Conservation (phyloP, 2,329 filamentous ascomycete genomes). For the Zymoseptoria tritici region DNA sequence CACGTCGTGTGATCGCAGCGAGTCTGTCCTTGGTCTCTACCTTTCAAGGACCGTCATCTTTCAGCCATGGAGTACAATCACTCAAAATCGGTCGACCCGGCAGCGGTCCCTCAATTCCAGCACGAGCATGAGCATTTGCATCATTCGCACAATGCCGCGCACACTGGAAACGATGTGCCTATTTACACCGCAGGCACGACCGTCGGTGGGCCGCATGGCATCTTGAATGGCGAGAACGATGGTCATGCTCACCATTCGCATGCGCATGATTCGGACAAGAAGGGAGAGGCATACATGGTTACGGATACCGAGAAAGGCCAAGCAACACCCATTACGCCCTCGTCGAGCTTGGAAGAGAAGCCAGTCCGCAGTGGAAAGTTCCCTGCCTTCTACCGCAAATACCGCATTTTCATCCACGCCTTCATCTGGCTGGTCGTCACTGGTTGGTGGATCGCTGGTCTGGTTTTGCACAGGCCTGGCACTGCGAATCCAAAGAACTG, state of each 20-base stretch:
- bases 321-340: constrained; percentile 9
- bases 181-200: constrained; percentile 16
- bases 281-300: constrained; percentile 14
- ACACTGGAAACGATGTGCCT: constrained; percentile 13
- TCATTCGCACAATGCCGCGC: constrained; percentile 24
- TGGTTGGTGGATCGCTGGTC: constrained; percentile 69
- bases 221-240: constrained; percentile 15
- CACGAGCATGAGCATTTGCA: constrained; percentile 36
- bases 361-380: constrained; percentile 15
- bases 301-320: constrained; percentile 18
- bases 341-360: constrained; percentile 9
- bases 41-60: neutral
- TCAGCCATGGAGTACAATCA: neutral
- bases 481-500: constrained; percentile 51
- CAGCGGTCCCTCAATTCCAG: constrained; percentile 32
- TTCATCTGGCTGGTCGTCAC: constrained; percentile 20
- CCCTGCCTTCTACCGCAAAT: constrained; percentile 38
- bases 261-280: constrained; percentile 9
- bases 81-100: constrained; percentile 24
- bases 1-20: neutral
- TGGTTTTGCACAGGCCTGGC: constrained; percentile 64
- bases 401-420: constrained; percentile 38
- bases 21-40: neutral
- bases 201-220: constrained; percentile 10
- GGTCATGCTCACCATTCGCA: constrained; percentile 12